Percentiles rank a stretch among this genome's conserved stretches.
These are phyloP conservation scores for Keithomyces neogunnii DNA, from an alignment of 2,329 filamentous ascomycete species.

Conservation along the genomic window DNA sequence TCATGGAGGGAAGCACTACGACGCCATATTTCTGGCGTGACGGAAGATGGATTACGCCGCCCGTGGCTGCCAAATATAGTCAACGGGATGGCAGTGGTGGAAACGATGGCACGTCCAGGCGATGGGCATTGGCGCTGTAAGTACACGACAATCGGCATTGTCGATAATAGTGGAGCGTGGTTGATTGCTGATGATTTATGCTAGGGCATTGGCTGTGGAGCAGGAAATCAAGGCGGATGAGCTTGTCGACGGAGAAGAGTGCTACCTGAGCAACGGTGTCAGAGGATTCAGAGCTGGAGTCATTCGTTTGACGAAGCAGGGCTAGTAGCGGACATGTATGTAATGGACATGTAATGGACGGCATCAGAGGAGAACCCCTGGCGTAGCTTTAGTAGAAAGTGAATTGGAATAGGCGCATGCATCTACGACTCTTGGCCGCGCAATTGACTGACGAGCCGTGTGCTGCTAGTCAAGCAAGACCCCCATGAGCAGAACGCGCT, in stretches of 20 bases:
- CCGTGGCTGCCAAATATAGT: constrained; percentile 37
- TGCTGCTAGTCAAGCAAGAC: no score
- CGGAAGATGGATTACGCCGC: constrained; percentile 73
- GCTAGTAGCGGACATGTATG: background rate
- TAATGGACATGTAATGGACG: no score
- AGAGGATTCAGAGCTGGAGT: constrained; percentile 60
- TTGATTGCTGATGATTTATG: constrained; percentile 5
- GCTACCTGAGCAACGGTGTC: constrained; percentile 85
- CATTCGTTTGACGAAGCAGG: constrained; percentile 19
- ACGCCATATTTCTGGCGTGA: constrained; percentile 73
- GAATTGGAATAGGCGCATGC: no score
- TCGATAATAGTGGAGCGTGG: background rate
- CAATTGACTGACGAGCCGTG: background rate
- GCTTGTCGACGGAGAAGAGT: constrained; percentile 63
- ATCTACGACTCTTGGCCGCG: background rate
- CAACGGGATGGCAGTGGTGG: constrained; percentile 54
- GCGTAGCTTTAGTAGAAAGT: no score
- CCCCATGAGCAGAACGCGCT: no score
- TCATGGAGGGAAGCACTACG: constrained; percentile 82
- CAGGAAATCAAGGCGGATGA: constrained; percentile 50
- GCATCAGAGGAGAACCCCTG: no score
- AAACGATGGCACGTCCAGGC: constrained; percentile 71
- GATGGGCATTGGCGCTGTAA: constrained; percentile 70
- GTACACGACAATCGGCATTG: constrained; percentile 10
- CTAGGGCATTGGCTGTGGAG: constrained; percentile 55